Conservation (phyloP, 164 flowering plant genomes). For the Chimonanthus praecox region DNA sequence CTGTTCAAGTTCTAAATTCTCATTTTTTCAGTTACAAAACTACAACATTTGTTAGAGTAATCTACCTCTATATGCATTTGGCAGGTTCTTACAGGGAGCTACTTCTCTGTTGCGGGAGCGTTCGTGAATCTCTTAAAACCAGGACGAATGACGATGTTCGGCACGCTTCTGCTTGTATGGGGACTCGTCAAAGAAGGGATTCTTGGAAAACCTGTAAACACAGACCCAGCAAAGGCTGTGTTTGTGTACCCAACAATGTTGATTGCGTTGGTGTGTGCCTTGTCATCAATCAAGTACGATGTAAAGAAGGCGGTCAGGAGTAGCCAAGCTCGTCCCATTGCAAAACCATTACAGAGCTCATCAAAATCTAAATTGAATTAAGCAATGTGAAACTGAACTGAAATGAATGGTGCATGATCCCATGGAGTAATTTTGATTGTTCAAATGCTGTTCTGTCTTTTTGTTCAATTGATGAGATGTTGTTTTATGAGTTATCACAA, state of each 20-base stretch:
- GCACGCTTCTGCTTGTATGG: conserved; percentile 81
- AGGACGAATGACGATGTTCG: conserved; percentile 97
- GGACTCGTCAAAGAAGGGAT: conserved; percentile 93
- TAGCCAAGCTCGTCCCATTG: conserved; percentile 48
- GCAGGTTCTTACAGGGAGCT: conserved; percentile 98
- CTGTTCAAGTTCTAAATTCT: conserved; percentile 21
- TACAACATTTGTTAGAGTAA: neutral
- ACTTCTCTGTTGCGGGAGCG: conserved; percentile 89
- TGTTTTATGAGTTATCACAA: neutral
- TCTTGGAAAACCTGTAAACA: conserved; percentile 58
- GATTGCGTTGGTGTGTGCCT: conserved; percentile 65
- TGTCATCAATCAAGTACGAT: conserved; percentile 73
- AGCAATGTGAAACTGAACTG: conserved; percentile 11
- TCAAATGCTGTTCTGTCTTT: neutral
- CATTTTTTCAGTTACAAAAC: neutral
- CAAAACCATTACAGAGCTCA: conserved; percentile 76
- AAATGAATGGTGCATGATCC: neutral
- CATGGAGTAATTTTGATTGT: neutral
- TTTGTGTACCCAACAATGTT: conserved; percentile 86
- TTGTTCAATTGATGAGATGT: neutral
- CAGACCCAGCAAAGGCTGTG: conserved; percentile 63
- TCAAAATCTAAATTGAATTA: conserved; percentile 87
- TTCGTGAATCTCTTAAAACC: conserved; percentile 70
- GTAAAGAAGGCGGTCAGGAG: conserved; percentile 46
- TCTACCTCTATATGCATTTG: neutral